Conservation (phyloP, 2,329 filamentous ascomycete species). For the Cladosporium sp. region DNA sequence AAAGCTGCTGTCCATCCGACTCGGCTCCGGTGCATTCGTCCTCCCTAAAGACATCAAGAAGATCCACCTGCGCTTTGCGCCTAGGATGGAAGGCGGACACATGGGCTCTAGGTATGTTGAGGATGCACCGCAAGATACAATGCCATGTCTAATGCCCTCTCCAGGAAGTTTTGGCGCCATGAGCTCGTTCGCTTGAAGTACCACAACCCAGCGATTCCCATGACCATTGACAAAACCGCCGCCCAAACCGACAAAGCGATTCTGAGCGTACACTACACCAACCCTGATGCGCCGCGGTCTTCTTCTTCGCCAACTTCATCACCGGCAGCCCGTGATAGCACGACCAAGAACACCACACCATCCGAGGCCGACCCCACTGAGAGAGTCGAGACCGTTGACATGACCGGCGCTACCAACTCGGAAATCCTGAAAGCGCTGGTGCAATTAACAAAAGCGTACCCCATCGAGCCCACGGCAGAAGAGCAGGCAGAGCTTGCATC, state of each 20-base stretch:
- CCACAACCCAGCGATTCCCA: slow-evolving; percentile 81
- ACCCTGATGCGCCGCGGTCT: slow-evolving; percentile 26
- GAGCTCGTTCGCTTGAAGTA: slow-evolving; percentile 86
- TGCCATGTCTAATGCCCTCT: slow-evolving; percentile 22
- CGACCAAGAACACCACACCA: slow-evolving; percentile 27
- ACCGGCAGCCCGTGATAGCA: slow-evolving; percentile 23
- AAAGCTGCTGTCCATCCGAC: slow-evolving; percentile 69
- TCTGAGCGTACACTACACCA: slow-evolving; percentile 61
- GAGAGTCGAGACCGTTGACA: slow-evolving; percentile 45
- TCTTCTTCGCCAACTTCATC: slow-evolving; percentile 26
- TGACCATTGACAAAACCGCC: slow-evolving; percentile 70
- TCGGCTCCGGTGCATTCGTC: slow-evolving; percentile 78
- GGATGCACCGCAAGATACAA: background rate
- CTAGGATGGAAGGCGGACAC: slow-evolving; percentile 61
- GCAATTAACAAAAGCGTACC: slow-evolving; percentile 56
- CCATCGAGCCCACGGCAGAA: slow-evolving; percentile 54
- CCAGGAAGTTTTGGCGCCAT: slow-evolving; percentile 82
- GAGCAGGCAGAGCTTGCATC: slow-evolving; percentile 57
- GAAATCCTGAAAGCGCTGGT: slow-evolving; percentile 63
- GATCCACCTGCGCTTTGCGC: slow-evolving; percentile 71
- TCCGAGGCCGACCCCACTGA: slow-evolving; percentile 29
- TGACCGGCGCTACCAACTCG: slow-evolving; percentile 58
- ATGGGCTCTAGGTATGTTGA: slow-evolving; percentile 62
- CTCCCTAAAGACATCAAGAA: slow-evolving; percentile 71
- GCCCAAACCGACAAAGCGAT: slow-evolving; percentile 55